A percentile compares a stretch with the other conserved stretches of the same genome.
Conservation (phyloP, 73 alveolate genomes). For the Tetrahymena elliotti region DNA sequence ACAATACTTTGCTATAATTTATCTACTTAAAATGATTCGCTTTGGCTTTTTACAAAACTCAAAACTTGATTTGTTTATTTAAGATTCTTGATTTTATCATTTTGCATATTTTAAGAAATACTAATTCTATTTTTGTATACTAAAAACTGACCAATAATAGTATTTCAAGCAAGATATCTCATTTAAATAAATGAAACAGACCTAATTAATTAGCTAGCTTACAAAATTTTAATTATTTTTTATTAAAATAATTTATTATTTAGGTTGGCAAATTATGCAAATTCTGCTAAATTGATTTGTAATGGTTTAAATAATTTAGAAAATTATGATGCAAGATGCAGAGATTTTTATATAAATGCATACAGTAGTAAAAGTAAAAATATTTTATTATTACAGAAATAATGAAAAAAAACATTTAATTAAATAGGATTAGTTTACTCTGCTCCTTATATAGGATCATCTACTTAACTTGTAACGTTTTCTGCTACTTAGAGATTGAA, state of each 20-base stretch:
- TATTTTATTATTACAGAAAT: not conserved
- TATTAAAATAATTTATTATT: not conserved
- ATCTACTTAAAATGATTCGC: no score
- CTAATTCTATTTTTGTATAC: no score
- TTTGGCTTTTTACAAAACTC: no score
- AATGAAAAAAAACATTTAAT: not conserved
- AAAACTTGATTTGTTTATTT: no score
- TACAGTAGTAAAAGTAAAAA: not conserved
- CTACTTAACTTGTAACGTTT: not conserved
- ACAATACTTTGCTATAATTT: no score
- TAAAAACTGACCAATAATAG: no score
- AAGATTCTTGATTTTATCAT: no score
- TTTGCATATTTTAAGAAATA: no score
- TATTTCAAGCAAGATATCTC: no score
- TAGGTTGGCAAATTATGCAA: not conserved
- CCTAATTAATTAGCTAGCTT: no score
- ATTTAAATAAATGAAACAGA: no score
- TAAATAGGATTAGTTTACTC: not conserved
- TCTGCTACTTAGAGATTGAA: not conserved
- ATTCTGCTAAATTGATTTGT: not conserved
- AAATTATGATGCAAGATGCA: not conserved
- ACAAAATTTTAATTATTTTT: no score
- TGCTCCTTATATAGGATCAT: not conserved
- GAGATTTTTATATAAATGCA: not conserved
- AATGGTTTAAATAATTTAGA: not conserved